Conservation (phyloP, 2,329 filamentous ascomycete genomes). For the Clonostachys byssicola region DNA sequence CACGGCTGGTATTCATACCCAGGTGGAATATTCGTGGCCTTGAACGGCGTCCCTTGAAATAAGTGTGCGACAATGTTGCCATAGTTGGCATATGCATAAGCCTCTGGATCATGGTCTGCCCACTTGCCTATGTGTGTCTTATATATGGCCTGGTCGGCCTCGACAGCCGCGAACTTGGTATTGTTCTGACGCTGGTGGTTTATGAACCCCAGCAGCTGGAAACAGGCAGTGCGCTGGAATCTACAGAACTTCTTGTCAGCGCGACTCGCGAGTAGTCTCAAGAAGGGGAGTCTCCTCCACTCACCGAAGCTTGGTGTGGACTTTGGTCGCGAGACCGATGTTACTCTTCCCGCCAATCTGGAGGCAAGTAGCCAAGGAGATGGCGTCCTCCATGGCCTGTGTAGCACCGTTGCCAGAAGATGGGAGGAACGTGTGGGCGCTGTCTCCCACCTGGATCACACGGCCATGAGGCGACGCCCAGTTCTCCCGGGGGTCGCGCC, state of each 20-base stretch:
- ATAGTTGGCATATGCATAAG: conserved; percentile 19
- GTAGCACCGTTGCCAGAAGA: conserved; percentile 10
- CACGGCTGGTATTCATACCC: conserved; percentile 18
- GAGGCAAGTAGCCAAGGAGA: conserved; percentile 9
- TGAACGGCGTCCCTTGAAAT: conserved; percentile 11
- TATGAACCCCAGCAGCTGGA: conserved; percentile 11
- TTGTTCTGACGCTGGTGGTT: conserved; percentile 10
- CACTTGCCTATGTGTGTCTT: too few species aligned
- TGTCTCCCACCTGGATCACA: conserved; percentile 11
- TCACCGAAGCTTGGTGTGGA: conserved; percentile 3
- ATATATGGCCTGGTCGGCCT: background rate
- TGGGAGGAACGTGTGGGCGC: conserved; percentile 11
- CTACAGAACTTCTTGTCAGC: background rate
- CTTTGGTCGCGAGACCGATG: background rate
- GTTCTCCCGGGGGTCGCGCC: conserved; percentile 41
- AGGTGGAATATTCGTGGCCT: conserved; percentile 19
- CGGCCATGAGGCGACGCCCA: conserved; percentile 22
- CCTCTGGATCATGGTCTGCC: conserved; percentile 17
- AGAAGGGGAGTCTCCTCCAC: background rate
- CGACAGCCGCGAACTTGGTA: conserved; percentile 8
- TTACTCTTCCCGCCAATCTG: conserved; percentile 3
- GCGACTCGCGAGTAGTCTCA: background rate
- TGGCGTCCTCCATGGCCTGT: conserved; percentile 11
- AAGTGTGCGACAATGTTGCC: conserved; percentile 8
- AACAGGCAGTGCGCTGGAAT: conserved; percentile 9